Evolutionary conservation across 352 stramenopile genomes (phyloP), one percentile per base, ranked within the genome.

Genomic region (Thalassiosira mediterranea): DNA sequence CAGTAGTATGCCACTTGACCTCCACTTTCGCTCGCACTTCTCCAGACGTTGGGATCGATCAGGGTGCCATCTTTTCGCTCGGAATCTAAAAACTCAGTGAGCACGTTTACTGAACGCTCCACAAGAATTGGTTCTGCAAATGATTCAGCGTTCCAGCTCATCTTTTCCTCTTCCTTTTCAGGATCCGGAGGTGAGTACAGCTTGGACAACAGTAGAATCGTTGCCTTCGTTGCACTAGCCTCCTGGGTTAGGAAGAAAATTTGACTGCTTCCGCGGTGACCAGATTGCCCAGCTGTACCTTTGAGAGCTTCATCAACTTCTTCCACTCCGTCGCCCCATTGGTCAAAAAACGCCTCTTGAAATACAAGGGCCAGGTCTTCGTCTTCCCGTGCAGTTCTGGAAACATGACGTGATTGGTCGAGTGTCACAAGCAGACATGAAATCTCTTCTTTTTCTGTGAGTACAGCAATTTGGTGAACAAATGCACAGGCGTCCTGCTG

Each of bases 161-260:
- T 28, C 10, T 65, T 71, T 17, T 60, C 38, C 19, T 73, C 57
- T 26, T 61, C 29, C 11, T 69, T 21, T 23, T 53, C 34, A 26
- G 37, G 61, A 48, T 11, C 28, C 38, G 64, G 61, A 38, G 26
- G n/a, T 44, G 48, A 13, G 63, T 88, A 91, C 4, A 93, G 51
- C n/a, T 67, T 65, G 25, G 79, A 86, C 40, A 93, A 66, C 2
- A 93, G 47, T 40, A 81, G 60, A 46, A 92, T 87, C 3, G 81
- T 56, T 31, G 69, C 76, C 71, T 89, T 88, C 3, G 77, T 86
- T 46, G 88, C 86, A 61, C 86, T 79, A 8, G 88, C 83, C 75
- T 91, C 83, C 64, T 93, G 88, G n/a, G 86, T 90, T 44, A 93
- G 79, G 57, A 93, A 93, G 72, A 92, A 93, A 61, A 93, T 92